phyloP scores from a whole-genome alignment of 2,329 filamentous ascomycete species.

The Aspergillus novoparasiticus region DNA sequence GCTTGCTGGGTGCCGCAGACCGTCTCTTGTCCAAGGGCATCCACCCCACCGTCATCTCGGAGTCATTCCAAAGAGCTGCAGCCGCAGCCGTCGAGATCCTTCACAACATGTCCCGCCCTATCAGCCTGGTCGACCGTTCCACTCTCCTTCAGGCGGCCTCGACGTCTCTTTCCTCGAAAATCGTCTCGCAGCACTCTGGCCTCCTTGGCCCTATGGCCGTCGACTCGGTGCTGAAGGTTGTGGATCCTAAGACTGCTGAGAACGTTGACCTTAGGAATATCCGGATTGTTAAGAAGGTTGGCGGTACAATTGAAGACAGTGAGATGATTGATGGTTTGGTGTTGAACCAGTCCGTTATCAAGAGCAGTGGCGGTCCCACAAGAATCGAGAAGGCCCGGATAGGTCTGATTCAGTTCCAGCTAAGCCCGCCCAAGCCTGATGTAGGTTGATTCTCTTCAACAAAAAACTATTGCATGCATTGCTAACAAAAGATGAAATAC shows the following conservation, averaged over 20 bases:
- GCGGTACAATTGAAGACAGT: conserved; percentile 96
- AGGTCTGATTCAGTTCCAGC: conserved; percentile 96
- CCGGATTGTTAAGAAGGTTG: conserved; percentile 94
- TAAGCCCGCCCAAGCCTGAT: conserved; percentile 96
- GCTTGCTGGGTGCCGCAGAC: conserved; percentile 90
- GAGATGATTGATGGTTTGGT: conserved; percentile 96
- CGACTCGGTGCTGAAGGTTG: conserved; percentile 91
- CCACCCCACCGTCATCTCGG: conserved; percentile 96
- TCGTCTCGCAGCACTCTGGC: conserved; percentile 95
- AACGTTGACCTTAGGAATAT: conserved; percentile 98
- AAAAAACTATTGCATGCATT: background rate
- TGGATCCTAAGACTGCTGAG: conserved; percentile 91
- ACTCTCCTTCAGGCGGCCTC: conserved; percentile 95
- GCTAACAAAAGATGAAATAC: conserved; percentile 22
- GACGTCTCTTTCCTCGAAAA: conserved; percentile 96
- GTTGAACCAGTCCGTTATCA: conserved; percentile 87
- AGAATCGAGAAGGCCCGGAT: conserved; percentile 98
- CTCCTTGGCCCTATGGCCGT: conserved; percentile 97
- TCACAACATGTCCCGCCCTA: conserved; percentile 93
- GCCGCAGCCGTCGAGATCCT: conserved; percentile 85
- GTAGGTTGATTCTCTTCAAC: conserved; percentile 52
- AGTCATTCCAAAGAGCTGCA: conserved; percentile 94
- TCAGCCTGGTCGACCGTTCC: conserved; percentile 82
- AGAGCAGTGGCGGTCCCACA: conserved; percentile 85
- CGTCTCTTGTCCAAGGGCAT: conserved; percentile 87